Evolutionary conservation across 768 basidiomycete species (phyloP), one percentile per base, ranked within the genome.

Genomic region (Suillus ampliporus): DNA sequence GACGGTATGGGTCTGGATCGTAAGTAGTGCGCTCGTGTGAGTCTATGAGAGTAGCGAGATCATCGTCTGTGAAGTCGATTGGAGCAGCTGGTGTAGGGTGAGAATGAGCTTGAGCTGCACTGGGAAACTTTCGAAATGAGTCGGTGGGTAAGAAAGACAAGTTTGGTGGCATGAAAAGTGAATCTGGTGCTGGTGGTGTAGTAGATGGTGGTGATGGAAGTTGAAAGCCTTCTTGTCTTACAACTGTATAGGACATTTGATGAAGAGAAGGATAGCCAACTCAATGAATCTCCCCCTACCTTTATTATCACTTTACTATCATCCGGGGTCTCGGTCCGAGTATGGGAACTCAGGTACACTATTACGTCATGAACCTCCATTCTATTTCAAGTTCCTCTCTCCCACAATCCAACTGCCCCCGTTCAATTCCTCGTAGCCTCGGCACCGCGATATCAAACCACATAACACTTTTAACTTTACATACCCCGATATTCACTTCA

Each of bases 201-300:
- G 72, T 74, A 41, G 71, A 71, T 6, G 79, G 72, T 26, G 85
- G 81, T 52, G 80, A 80, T 23, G 86, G 83, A 40, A 88, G 69
- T 65, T 90, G 87, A 73, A 92, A 92, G 68, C 91, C 91, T 77
- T 91, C 88, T 71, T 89, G 87, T 63, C 89, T 80, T 66, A 91
- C 72, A 62, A 74, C 67, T 3, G 72, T 61, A 72, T 75, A 73
- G 58, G 74, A 67, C 72, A 76, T 74, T 47, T 35, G 31, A 40
- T 26, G 14, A 51, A 41, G 40, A 37, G 13, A 21, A 28, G n/a
- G 61, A 26, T 41, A 15, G 56, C 3, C 31, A 31, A 31, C 31
- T 6, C 31, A 3, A 6, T 31, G 31, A 3, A 31, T 31, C 3
- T 31, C 38, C 60, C 21, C 38, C n/a, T 58, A 40, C 35, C 58